Evolutionary conservation across 1,284 basidiomycete genomes (phyloP), one percentile per base, ranked within the genome.

Genomic region (Malassezia sp.): DNA sequence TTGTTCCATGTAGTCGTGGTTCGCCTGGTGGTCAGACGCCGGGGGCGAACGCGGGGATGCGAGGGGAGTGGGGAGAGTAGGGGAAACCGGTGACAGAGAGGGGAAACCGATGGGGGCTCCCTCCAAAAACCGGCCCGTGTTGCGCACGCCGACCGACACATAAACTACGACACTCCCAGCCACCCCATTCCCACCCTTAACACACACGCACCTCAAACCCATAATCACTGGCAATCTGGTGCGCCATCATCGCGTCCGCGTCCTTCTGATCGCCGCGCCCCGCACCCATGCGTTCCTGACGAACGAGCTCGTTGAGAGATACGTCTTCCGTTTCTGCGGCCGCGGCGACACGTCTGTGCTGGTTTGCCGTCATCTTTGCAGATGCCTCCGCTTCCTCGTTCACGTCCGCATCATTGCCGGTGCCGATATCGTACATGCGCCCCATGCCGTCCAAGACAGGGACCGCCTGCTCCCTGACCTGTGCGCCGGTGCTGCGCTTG

Each of bases 1-100:
- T 54, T 96, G 90, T 58, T 99, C 93, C 57, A 95, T 83, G 61
- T 96, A 95, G 8, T 96, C 91, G n/a, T n/a, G n/a, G n/a, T n/a
- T n/a, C n/a, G n/a, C n/a, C 18, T 89, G 73, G 12, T 59, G 45
- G 10, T 32, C 27, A 28, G 17, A n/a, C n/a, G n/a, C n/a, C n/a
- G n/a, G n/a, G n/a, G n/a, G n/a, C n/a, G n/a, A n/a, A n/a, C n/a
- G n/a, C n/a, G n/a, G n/a, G n/a, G n/a, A n/a, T n/a, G n/a, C n/a
- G n/a, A n/a, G n/a, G n/a, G n/a, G n/a, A n/a, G n/a, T n/a, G n/a
- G n/a, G n/a, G n/a, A n/a, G n/a, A n/a, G n/a, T n/a, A n/a, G n/a
- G n/a, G n/a, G n/a, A n/a, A n/a, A n/a, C n/a, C n/a, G n/a, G n/a
- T n/a, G n/a, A n/a, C n/a, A n/a, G n/a, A n/a, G n/a, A n/a, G n/a